Conservation (phyloP, 148 eudicot genomes). For the Gaultheria prostrata region DNA sequence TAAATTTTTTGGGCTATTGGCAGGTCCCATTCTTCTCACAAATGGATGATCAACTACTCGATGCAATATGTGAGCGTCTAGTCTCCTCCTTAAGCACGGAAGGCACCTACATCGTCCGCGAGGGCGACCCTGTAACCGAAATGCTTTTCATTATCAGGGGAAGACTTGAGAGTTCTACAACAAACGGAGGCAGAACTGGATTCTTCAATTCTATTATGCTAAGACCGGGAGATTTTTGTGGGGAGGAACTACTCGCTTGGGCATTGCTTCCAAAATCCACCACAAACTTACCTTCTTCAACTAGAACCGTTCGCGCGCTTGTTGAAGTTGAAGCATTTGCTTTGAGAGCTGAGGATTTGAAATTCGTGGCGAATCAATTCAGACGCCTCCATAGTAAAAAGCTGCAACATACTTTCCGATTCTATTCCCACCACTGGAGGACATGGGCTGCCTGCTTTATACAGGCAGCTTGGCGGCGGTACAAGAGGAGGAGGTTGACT, state of each 20-base stretch:
- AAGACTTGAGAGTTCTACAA: conserved; percentile 57
- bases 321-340: conserved; percentile 72
- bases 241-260: conserved; percentile 68
- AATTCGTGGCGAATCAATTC: conserved; percentile 80
- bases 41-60: conserved; percentile 82
- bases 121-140: conserved; percentile 72
- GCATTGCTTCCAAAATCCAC: conserved; percentile 60
- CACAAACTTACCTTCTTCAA: conserved; percentile 58
- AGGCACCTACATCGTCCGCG: conserved; percentile 64
- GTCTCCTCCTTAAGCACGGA: conserved; percentile 74
- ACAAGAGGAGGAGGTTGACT: conserved; percentile 57
- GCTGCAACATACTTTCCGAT: conserved; percentile 77
- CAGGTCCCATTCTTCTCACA: conserved; percentile 89
- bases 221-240: conserved; percentile 75
- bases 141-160: conserved; percentile 77
- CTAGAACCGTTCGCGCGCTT: conserved; percentile 57
- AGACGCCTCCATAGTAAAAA: conserved; percentile 83
- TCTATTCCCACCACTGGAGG: conserved; percentile 85
- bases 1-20: conserved; percentile 10
- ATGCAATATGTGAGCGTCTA: conserved; percentile 82
- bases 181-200: conserved; percentile 73
- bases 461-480: conserved; percentile 83
- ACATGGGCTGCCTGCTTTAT: conserved; percentile 89
- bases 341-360: conserved; percentile 60
- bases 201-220: conserved; percentile 58